Base-by-base conservation (phyloP, 78 protist genomes). In the Carpediemonas membranifera region DNA sequence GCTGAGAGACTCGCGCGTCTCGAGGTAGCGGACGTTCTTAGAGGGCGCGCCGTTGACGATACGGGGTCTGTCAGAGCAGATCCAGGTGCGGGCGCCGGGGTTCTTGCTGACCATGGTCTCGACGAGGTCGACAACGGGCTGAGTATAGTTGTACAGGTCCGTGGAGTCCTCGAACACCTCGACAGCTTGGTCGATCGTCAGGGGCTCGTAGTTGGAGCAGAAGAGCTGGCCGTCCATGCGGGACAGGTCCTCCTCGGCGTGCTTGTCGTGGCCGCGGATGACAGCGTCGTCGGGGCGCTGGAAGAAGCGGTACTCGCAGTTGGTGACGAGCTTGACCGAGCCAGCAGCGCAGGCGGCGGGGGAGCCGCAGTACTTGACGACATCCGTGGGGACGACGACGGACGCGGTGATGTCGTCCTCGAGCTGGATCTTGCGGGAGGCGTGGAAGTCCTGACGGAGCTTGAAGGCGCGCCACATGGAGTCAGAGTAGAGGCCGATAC, bases 251-350 rank as follows among this genome's bases (percentile, higher is more conserved):
- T 5, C 47, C 47, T 41, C 47, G 47, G 47, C 47, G 21, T 13
- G 21, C 5, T 5, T 41, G 47, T 41, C 47, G 9, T 13, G 9
- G 47, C 47, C 47, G 34, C 39, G 71, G 36, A 24, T 7, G 31
- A n/a, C 1, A 16, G 57, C 57, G 34, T 66, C 71, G 56, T 66
- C 71, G 34, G 71, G 58, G n/a, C 71, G 3, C 36, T 66, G 71
- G 71, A 66, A 66, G 71, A 47, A 66, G 5, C 57, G 54, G 34
- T 13, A 37, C 57, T 66, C 71, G 36, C 21, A 14, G 36, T 66
- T 66, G 33, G 27, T 24, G 27, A n/a, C 35, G 33, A 47, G 28
- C 36, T 66, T 66, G 15, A 47, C 30, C 28, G 53, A 5, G 7
- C 5, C n/a, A 47, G 53, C 59, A 47, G 11, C 19, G 21, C 9